Base-by-base conservation (phyloP, 2,329 filamentous ascomycete species). In the Aspergillus candidus region DNA sequence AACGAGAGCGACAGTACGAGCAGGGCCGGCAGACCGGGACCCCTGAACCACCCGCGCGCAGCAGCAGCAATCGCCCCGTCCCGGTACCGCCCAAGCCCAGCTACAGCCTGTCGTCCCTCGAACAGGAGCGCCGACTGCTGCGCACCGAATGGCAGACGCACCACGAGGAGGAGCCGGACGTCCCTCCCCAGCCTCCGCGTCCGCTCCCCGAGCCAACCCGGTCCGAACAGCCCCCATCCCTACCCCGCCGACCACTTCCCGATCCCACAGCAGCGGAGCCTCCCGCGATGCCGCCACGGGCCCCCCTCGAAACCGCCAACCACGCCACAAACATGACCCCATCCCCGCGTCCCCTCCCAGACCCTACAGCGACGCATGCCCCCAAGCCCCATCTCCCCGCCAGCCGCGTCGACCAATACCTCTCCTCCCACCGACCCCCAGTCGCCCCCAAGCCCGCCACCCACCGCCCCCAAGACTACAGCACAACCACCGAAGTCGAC, bases 1-100 rank as follows among this genome's bases (percentile, higher is more conserved):
- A 83, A 52, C 75, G 83, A 35, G 83, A 87, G 58, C 72, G 73
- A 32, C 74, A 78, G 54, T 85, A 85, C 55, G 74, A 83, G 56
- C 68, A 67, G 17, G 80, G 83, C 58, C 72, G 81, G 11, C 74
- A 80, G 22, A 47, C 51, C 22, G 46, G 43, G 29, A 38, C 61
- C n/a, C n/a, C 52, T 17, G 43, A 55, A 40, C 35, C 59, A 18
- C 18, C 18, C 18, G 18, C 18, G 45, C 60, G 50, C 38, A 62
- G 56, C 36, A 62, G 50, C 38, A 62, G 56, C 36, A 62, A 53
- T 50, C 65, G 60, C 11, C 60, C 59, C 4, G 54, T 62, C 3
- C 58, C 57, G 14, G 59, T 59, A 11, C 63, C 60, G 7, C 54
- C 56, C 13, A 67, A 70, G 44, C 67, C 68, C 7, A 78, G 75